Conservation (phyloP, 2,329 filamentous ascomycete genomes). For the Fusarium oxysporum region DNA sequence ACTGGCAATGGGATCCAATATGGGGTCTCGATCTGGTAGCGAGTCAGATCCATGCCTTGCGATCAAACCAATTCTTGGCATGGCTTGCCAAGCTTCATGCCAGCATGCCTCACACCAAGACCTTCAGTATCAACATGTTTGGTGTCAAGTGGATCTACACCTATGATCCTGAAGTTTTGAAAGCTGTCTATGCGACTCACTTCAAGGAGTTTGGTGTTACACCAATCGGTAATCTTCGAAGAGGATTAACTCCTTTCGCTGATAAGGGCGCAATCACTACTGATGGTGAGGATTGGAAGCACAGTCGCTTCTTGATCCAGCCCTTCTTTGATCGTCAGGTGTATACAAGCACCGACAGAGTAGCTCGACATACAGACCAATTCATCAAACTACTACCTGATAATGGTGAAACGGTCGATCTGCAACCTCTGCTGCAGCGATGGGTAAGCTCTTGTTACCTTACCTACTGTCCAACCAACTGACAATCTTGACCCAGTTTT, state of each 20-base stretch:
- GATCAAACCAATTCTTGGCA: neutral
- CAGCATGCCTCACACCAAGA: neutral
- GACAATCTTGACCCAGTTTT: neutral
- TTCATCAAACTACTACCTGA: neutral
- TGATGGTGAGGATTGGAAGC: constrained; percentile 1
- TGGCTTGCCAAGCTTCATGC: neutral
- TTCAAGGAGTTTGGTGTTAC: constrained; percentile 1
- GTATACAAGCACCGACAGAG: neutral
- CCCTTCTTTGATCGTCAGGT: constrained; percentile 6
- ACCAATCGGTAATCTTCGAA: neutral
- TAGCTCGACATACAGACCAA: neutral
- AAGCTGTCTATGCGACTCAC: neutral
- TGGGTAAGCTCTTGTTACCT: neutral
- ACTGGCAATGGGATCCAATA: constrained; percentile 1
- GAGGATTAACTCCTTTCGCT: neutral
- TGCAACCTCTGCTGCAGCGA: neutral
- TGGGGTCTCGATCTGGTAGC: neutral
- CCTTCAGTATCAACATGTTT: neutral
- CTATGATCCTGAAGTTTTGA: neutral
- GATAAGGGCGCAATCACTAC: constrained; percentile 4
- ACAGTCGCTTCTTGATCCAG: neutral
- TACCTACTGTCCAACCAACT: neutral
- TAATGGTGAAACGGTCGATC: neutral
- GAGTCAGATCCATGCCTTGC: neutral
- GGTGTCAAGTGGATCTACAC: neutral